These are phyloP conservation scores for Lachancea lanzarotensis DNA, from an alignment of 805 yeast species.

Conservation along the genomic window DNA sequence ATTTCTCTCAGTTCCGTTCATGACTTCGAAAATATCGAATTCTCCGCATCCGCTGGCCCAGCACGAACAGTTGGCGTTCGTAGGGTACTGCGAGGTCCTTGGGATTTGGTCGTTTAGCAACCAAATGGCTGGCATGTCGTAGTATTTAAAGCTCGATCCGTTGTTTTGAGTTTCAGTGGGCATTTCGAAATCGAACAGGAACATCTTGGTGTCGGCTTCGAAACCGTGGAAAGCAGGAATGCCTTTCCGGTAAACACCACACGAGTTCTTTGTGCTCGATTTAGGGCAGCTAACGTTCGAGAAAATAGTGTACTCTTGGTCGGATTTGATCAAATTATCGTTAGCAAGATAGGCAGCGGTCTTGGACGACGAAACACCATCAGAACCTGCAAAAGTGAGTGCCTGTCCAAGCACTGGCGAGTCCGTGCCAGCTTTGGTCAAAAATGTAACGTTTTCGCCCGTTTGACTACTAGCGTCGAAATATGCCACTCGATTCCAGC, in stretches of 20 bases:
- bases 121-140: constrained; percentile 75
- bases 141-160: constrained; percentile 32
- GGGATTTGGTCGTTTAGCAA: constrained; percentile 65
- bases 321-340: constrained; percentile 46
- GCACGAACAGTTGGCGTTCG: constrained; percentile 58
- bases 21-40: constrained; percentile 67
- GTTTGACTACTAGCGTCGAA: constrained; percentile 42
- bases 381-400: constrained; percentile 50
- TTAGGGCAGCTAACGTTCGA: constrained; percentile 52
- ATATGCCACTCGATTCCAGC: constrained; percentile 56
- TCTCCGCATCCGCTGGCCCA: constrained; percentile 80
- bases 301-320: constrained; percentile 53
- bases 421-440: constrained; percentile 54
- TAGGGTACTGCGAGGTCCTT: constrained; percentile 63
- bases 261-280: constrained; percentile 52
- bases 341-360: constrained; percentile 43
- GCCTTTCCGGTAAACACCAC: constrained; percentile 72
- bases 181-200: constrained; percentile 62
- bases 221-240: constrained; percentile 72
- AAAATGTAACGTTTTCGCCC: constrained; percentile 59
- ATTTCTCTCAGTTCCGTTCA: constrained; percentile 52
- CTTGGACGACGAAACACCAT: constrained; percentile 46
- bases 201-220: constrained; percentile 61
- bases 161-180: constrained; percentile 46
- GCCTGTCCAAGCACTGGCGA: constrained; percentile 66